These are phyloP conservation scores for Pseudoperonospora humuli DNA, from an alignment of 352 stramenopile species.

Conservation along the genomic window DNA sequence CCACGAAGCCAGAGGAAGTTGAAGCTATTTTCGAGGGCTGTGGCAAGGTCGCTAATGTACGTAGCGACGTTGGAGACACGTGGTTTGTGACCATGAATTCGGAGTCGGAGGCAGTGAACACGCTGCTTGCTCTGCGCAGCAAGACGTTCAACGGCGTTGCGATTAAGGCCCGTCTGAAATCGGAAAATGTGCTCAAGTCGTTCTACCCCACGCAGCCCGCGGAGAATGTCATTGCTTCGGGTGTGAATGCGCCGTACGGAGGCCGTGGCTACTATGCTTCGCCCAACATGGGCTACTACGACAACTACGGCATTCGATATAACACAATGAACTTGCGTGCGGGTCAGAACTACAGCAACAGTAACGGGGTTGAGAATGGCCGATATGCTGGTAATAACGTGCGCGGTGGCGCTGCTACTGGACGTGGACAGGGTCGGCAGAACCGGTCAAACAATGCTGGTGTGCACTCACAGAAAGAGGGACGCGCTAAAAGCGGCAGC, in stretches of 20 bases:
- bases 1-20: constrained; percentile 76
- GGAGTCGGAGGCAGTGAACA: constrained; percentile 83
- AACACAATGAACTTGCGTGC: constrained; percentile 31
- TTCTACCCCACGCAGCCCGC: constrained; percentile 77
- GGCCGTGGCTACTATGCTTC: constrained; percentile 62
- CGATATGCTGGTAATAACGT: constrained; percentile 34
- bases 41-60: constrained; percentile 68
- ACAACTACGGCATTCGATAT: constrained; percentile 79
- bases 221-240: constrained; percentile 41
- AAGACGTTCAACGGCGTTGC: constrained; percentile 86
- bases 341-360: constrained; percentile 21
- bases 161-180: constrained; percentile 90
- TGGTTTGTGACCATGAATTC: constrained; percentile 89
- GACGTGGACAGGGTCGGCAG: constrained; percentile 29
- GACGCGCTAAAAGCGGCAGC: constrained; percentile 41
- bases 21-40: constrained; percentile 81
- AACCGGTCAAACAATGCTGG: constrained; percentile 26
- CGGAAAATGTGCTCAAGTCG: constrained; percentile 88
- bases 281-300: constrained; percentile 52
- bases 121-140: constrained; percentile 76
- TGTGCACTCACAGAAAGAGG: constrained; percentile 33
- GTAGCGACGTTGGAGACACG: constrained; percentile 89
- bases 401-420: constrained; percentile 14
- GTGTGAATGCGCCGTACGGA: constrained; percentile 34
- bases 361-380: constrained; percentile 27